These are phyloP conservation scores for Psilocybe sp. DNA, from an alignment of 768 basidiomycete genomes.

Conservation along the genomic window DNA sequence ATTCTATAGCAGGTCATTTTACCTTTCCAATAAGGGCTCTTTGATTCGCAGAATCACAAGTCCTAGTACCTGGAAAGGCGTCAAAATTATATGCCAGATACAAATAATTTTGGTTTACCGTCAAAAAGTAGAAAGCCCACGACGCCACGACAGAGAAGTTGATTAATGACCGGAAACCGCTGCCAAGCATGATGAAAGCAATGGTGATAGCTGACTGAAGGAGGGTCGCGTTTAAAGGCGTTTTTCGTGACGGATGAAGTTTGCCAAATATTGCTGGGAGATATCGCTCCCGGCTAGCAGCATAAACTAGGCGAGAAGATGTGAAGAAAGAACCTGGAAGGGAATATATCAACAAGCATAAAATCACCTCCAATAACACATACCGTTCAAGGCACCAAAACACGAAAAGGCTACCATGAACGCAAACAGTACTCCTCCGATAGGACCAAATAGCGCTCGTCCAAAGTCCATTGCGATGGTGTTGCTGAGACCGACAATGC, in stretches of 20 bases:
- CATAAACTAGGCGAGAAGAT: slow-evolving; percentile 81
- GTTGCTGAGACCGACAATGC: slow-evolving; percentile 72
- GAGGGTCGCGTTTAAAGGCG: slow-evolving; percentile 85
- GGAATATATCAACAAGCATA: slow-evolving; percentile 10
- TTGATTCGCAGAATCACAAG: slow-evolving; percentile 85
- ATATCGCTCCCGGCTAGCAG: slow-evolving; percentile 85
- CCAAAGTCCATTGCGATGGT: slow-evolving; percentile 94
- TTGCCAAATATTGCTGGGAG: slow-evolving; percentile 82
- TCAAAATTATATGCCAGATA: not conserved
- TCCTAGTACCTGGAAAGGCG: slow-evolving; percentile 66
- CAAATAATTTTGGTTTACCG: slow-evolving; percentile 42
- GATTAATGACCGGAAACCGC: slow-evolving; percentile 84
- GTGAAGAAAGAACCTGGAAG: slow-evolving; percentile 65
- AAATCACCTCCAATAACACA: slow-evolving; percentile 10
- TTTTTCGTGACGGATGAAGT: slow-evolving; percentile 70
- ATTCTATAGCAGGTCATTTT: slow-evolving; percentile 5
- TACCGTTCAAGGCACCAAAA: slow-evolving; percentile 91
- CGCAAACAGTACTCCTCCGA: slow-evolving; percentile 88
- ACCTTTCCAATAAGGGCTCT: slow-evolving; percentile 87
- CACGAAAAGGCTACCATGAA: slow-evolving; percentile 92
- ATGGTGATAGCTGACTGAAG: slow-evolving; percentile 76
- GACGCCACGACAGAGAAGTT: slow-evolving; percentile 88
- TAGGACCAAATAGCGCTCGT: slow-evolving; percentile 75
- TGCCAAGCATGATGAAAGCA: slow-evolving; percentile 79
- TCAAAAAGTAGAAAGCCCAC: slow-evolving; percentile 87